Conservation (phyloP, 768 basidiomycete species). For the Calvatia gigantea region DNA sequence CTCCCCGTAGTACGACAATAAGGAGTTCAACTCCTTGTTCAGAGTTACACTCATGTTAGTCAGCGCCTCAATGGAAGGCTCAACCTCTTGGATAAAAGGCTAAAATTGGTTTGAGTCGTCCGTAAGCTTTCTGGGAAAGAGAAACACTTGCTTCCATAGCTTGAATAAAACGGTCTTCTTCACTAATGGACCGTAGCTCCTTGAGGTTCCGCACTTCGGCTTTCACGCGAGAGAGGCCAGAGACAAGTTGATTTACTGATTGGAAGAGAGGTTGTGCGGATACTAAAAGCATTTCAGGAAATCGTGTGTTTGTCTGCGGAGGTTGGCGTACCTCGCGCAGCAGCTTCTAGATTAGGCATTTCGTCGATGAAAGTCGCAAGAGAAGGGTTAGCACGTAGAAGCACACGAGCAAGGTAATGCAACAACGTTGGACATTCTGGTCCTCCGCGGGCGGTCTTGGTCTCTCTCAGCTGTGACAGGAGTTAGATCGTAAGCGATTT, state of each 20-base stretch:
- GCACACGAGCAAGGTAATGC: constrained; percentile 80
- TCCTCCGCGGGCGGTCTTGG: constrained; percentile 66
- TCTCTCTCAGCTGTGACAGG: constrained; percentile 68
- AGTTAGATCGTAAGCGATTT: not conserved
- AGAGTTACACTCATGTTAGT: constrained; percentile 55
- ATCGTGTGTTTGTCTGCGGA: not conserved
- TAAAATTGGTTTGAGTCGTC: constrained; percentile 17
- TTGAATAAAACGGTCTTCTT: constrained; percentile 58
- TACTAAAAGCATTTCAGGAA: constrained; percentile 38
- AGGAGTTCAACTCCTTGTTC: constrained; percentile 53
- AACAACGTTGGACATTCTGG: constrained; percentile 82
- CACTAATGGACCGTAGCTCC: constrained; percentile 22
- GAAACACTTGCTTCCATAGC: constrained; percentile 61
- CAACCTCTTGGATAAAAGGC: constrained; percentile 50
- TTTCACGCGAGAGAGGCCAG: constrained; percentile 54
- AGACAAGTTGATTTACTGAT: constrained; percentile 52
- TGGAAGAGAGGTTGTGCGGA: constrained; percentile 66
- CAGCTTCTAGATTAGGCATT: constrained; percentile 76
- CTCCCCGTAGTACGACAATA: constrained; percentile 79
- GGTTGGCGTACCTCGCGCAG: constrained; percentile 61
- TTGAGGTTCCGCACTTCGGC: constrained; percentile 49
- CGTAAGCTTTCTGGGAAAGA: not conserved
- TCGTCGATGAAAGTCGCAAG: constrained; percentile 77
- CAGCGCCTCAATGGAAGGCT: constrained; percentile 59
- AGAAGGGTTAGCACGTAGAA: constrained; percentile 63